Base-by-base conservation (phyloP, 106 monocot species). In the Iris macrosiphon region DNA sequence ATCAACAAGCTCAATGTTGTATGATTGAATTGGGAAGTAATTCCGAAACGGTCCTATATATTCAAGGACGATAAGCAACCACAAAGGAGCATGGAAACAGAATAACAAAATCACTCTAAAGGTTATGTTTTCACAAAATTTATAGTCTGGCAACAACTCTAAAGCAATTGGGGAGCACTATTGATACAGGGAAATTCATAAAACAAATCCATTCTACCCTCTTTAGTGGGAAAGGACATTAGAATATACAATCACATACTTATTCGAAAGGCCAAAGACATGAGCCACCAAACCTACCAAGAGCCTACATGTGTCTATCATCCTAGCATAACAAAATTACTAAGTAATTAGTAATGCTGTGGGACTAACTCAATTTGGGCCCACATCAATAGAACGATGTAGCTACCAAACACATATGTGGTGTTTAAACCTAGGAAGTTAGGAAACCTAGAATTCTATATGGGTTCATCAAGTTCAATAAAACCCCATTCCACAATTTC, bases 161-260 rank as follows among this genome's bases (percentile, higher is more conserved):
- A 53, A 32, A 31, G 52, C 10, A 32, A 66, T 22, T 34, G 4
- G 15, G 22, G 7, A 55, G 35, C 29, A 41, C 55, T 45, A 21
- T 66, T 45, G 23, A 48, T 48, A 58, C 28, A 67, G 57, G 28
- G 47, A 49, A 48, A 22, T 35, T 10, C 37, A 26, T 37, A 52
- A 49, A 28, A 47, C 27, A 6, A 47, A 27, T 39, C 6, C 25
- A 45, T 1, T 48, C 48, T 5, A 15, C 30, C 45, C 13, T 67
- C 34, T 33, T 8, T 6, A 15, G 4, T 4, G 43, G 48, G 9
- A 28, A 22, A 57, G 26, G 15, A 24, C 13, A 56, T 55, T 31
- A 11, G 49, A 46, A 19, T 49, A 57, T 32, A 25, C 47, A 30
- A 16, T 52, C 41, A 58, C n/a, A n/a, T n/a, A 45, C 1, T 49